Conservation (phyloP, 2,329 filamentous ascomycete genomes). For the Arthrobotrys iridis region DNA sequence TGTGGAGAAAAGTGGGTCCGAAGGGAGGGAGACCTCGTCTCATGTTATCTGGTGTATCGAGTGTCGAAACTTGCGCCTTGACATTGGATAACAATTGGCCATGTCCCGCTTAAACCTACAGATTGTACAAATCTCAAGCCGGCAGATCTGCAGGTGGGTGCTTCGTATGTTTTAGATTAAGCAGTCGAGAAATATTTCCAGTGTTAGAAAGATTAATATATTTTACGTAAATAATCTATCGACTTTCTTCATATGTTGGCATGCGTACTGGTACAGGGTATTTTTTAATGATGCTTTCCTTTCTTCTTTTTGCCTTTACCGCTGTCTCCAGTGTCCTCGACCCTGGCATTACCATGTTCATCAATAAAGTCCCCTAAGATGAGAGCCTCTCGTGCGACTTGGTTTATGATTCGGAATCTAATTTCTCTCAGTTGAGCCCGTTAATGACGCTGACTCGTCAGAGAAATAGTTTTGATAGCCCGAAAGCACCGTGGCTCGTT, state of each 20-base stretch:
- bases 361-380: constrained; percentile 43
- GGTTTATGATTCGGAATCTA: constrained; percentile 54
- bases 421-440: background rate
- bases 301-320: constrained; percentile 46
- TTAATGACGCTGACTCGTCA: background rate
- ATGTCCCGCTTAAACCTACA: constrained; percentile 9
- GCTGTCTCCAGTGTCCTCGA: constrained; percentile 28
- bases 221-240: constrained; percentile 1
- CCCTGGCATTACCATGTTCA: constrained; percentile 44
- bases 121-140: background rate
- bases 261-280: background rate
- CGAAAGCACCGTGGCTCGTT: background rate
- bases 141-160: background rate
- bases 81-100: constrained; percentile 24
- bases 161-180: constrained; percentile 2
- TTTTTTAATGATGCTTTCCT: constrained; percentile 49
- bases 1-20: constrained; percentile 6
- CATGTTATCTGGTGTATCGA: constrained; percentile 20
- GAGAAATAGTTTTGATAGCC: background rate
- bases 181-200: background rate
- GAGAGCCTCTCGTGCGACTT: constrained; percentile 49
- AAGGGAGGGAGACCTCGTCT: background rate
- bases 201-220: background rate
- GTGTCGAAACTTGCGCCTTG: constrained; percentile 23
- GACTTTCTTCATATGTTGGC: background rate